These are phyloP conservation scores for Sophora flavescens DNA, from an alignment of 306 rosid genomes.

Conservation along the genomic window DNA sequence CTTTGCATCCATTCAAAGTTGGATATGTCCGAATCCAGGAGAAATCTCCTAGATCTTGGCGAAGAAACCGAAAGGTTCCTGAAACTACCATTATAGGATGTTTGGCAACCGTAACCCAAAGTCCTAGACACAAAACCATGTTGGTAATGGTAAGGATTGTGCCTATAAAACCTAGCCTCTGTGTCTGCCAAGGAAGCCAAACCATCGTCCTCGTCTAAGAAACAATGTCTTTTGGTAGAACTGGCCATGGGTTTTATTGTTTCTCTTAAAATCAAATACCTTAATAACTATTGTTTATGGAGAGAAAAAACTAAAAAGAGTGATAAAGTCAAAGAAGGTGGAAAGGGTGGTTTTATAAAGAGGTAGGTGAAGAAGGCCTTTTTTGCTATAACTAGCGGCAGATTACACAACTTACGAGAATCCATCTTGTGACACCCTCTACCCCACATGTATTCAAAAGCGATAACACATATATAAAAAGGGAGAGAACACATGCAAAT, in stretches of 20 bases:
- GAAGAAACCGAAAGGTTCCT: slow-evolving; percentile 50
- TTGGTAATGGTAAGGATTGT: slow-evolving; percentile 37
- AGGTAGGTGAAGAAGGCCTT: slow-evolving; percentile 52
- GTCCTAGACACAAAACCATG: slow-evolving; percentile 60
- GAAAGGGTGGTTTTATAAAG: slow-evolving; percentile 50
- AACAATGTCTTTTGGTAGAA: slow-evolving; percentile 65
- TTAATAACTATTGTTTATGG: neutral
- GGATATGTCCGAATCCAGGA: too few species aligned
- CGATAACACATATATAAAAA: too few species aligned
- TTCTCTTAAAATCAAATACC: neutral
- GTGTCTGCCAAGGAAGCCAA: slow-evolving; percentile 56
- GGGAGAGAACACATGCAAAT: too few species aligned
- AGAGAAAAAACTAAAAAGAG: slow-evolving; percentile 7
- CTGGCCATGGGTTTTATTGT: slow-evolving; percentile 51
- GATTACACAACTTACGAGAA: slow-evolving; percentile 45
- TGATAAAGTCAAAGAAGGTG: neutral
- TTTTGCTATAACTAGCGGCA: slow-evolving; percentile 51
- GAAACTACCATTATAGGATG: slow-evolving; percentile 47
- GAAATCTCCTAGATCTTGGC: slow-evolving; percentile 77
- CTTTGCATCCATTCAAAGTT: too few species aligned
- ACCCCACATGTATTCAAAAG: too few species aligned
- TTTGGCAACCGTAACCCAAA: slow-evolving; percentile 54
- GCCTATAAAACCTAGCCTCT: slow-evolving; percentile 71
- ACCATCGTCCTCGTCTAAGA: slow-evolving; percentile 67
- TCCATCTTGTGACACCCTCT: too few species aligned